These are phyloP conservation scores for Rugosomyces carneus DNA, from an alignment of 1,284 basidiomycete genomes.

Conservation along the genomic window DNA sequence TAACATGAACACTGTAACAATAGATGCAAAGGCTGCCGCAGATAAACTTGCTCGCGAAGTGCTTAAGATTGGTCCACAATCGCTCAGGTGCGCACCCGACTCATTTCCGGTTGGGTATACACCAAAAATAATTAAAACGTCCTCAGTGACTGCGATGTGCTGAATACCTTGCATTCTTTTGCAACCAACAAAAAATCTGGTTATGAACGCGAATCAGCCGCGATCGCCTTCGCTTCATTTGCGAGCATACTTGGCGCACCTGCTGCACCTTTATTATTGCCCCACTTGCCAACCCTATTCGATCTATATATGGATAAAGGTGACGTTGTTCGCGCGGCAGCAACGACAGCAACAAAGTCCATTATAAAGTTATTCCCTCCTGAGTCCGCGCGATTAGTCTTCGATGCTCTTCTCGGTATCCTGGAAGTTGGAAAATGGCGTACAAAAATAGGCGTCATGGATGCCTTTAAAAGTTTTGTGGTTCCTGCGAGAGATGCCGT, in stretches of 20 bases:
- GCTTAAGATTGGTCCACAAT: constrained; percentile 54
- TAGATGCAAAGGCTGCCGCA: constrained; percentile 76
- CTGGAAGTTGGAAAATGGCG: constrained; percentile 91
- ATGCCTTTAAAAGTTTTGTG: constrained; percentile 76
- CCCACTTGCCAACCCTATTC: constrained; percentile 74
- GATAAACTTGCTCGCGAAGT: constrained; percentile 72
- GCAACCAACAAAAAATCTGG: constrained; percentile 87
- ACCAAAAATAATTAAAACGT: constrained; percentile 12
- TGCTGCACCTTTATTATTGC: constrained; percentile 76
- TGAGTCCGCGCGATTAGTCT: constrained; percentile 74
- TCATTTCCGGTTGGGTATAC: constrained; percentile 10
- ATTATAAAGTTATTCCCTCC: constrained; percentile 84
- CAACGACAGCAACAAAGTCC: constrained; percentile 77
- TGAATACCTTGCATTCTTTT: constrained; percentile 65
- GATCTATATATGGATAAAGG: constrained; percentile 94
- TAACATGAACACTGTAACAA: constrained; percentile 6
- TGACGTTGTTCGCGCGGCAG: constrained; percentile 83
- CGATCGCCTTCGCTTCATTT: constrained; percentile 80
- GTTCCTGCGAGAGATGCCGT: constrained; percentile 74
- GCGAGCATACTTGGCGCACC: constrained; percentile 70
- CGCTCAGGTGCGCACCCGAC: constrained; percentile 47
- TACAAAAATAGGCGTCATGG: constrained; percentile 90
- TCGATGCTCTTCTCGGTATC: constrained; percentile 66
- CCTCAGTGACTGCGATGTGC: constrained; percentile 53
- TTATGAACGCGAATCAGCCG: constrained; percentile 89